These are phyloP conservation scores for Calamus simplicifolius DNA, from an alignment of 176 grass and related monocot genomes.

Conservation along the genomic window DNA sequence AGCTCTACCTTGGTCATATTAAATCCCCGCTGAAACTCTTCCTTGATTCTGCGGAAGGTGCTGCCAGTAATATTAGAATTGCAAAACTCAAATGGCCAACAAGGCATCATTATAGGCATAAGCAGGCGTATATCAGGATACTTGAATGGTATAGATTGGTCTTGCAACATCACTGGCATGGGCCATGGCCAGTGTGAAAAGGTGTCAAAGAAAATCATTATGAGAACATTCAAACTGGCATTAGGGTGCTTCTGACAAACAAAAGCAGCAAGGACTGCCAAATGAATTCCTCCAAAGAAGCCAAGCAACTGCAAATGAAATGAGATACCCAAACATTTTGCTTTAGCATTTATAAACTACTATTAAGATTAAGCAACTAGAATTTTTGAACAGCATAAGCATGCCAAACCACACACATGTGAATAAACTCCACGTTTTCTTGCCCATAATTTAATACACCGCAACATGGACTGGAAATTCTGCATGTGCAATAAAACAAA, in stretches of 20 bases:
- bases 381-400: not conserved
- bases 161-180: conserved; percentile 39
- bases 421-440: conserved; percentile 48
- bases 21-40: conserved; percentile 51
- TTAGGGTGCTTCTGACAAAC: conserved; percentile 43
- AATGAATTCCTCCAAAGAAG: conserved; percentile 67
- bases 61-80: conserved; percentile 43
- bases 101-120: conserved; percentile 75
- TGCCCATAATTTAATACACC: conserved; percentile 64
- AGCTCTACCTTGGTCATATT: conserved; percentile 43
- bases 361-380: not conserved
- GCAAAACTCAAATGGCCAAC: conserved; percentile 47
- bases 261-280: conserved; percentile 53
- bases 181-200: conserved; percentile 60
- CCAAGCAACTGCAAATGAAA: conserved; percentile 47
- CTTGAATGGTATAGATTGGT: conserved; percentile 17
- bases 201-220: conserved; percentile 48
- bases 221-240: conserved; percentile 40
- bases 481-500: conserved; percentile 16
- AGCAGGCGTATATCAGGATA: conserved; percentile 30
- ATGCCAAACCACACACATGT: conserved; percentile 35
- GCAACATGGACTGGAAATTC: conserved; percentile 54
- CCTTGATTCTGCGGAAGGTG: conserved; percentile 54
- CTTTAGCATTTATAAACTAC: conserved; percentile 1
- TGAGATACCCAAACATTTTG: conserved; percentile 12